A percentile compares a stretch with the other conserved stretches of the same genome.
Conservation (phyloP, 495 filamentous ascomycete species). For the Penicillium lagena region DNA sequence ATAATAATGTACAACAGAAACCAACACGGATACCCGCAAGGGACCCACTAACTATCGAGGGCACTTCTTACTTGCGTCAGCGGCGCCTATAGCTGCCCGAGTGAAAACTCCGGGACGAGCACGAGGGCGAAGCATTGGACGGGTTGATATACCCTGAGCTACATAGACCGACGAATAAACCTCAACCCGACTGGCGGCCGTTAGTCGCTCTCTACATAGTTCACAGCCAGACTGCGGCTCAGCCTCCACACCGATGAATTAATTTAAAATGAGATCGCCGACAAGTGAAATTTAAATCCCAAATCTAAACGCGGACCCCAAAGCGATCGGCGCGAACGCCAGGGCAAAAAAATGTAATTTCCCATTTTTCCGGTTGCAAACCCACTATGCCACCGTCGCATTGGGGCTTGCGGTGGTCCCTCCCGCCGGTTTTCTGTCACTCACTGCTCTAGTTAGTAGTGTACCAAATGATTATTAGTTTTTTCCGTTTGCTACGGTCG, state of each 20-base stretch:
- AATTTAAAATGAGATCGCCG: no score
- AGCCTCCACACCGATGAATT: no score
- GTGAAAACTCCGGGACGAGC: background rate
- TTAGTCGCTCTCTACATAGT: background rate
- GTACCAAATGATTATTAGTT: background rate
- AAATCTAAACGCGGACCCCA: background rate
- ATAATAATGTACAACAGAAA: background rate
- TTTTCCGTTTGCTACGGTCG: background rate
- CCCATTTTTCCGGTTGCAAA: background rate
- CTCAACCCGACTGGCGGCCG: background rate
- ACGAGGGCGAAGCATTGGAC: conserved; percentile 12
- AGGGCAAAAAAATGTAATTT: background rate
- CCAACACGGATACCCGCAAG: background rate
- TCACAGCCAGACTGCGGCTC: no score
- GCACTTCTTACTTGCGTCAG: no score
- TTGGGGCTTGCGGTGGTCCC: background rate
- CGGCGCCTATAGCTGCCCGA: no score
- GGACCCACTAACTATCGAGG: background rate
- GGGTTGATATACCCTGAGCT: background rate
- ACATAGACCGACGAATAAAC: background rate
- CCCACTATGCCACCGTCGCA: background rate
- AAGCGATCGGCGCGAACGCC: background rate
- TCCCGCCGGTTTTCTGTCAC: background rate
- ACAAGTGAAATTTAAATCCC: no score
- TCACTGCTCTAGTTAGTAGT: background rate